phyloP scores from a whole-genome alignment of 805 yeast genomes.

The Tetrapisispora taiwanensis region DNA sequence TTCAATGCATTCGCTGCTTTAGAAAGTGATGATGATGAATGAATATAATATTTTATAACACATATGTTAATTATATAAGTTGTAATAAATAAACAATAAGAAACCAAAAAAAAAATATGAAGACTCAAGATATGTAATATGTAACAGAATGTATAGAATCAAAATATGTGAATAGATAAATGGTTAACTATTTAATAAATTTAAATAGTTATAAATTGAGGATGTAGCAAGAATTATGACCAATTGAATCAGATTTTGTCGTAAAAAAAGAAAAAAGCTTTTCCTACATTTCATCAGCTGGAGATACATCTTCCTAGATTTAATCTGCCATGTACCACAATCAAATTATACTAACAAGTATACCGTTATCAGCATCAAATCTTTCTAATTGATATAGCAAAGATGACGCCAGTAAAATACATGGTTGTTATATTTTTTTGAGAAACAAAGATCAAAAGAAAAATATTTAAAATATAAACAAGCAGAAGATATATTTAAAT shows the following conservation, averaged over 20 bases:
- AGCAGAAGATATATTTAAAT: not conserved
- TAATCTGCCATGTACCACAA: slow-evolving; percentile 20
- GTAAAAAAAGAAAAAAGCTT: slow-evolving; percentile 26
- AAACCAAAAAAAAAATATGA: not conserved
- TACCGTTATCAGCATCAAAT: slow-evolving; percentile 21
- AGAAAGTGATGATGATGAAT: slow-evolving; percentile 43
- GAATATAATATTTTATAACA: slow-evolving; percentile 23
- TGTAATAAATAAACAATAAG: not conserved
- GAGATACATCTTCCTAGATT: slow-evolving; percentile 30
- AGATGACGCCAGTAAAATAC: slow-evolving; percentile 27
- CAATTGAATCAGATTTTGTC: slow-evolving; percentile 28
- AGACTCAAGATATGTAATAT: not conserved
- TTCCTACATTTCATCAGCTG: slow-evolving; percentile 28
- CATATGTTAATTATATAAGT: not conserved
- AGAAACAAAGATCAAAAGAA: not conserved
- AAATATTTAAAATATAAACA: not conserved
- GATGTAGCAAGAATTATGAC: slow-evolving; percentile 19
- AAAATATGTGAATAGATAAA: too few relatives aligned
- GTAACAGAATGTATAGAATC: too few relatives aligned
- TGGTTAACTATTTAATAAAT: too few relatives aligned
- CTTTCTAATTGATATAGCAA: slow-evolving; percentile 6
- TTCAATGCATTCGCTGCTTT: slow-evolving; percentile 81
- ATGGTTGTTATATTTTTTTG: slow-evolving; percentile 10
- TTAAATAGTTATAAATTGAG: too few relatives aligned
- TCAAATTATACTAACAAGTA: not conserved